phyloP scores from a whole-genome alignment of 2,329 filamentous ascomycete genomes.

The Albophoma yamanashiensis region DNA sequence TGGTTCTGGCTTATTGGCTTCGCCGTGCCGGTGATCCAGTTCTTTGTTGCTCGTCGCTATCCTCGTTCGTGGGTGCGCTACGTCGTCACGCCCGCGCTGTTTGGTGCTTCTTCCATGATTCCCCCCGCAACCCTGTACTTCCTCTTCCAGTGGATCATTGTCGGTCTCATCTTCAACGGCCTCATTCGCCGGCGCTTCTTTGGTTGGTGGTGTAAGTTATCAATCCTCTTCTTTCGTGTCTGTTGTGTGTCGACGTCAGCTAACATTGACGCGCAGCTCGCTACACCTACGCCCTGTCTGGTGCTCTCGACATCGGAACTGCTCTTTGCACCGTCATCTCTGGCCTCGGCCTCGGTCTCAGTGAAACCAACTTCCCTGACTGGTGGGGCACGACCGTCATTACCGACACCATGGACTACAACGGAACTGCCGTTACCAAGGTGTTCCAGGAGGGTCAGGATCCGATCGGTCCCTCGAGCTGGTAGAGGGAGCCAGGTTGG shows the following conservation, averaged over 20 bases:
- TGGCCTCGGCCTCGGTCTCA: slow-evolving; percentile 34
- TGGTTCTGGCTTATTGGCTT: slow-evolving; percentile 47
- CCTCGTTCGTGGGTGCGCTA: slow-evolving; percentile 35
- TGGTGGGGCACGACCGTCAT: slow-evolving; percentile 35
- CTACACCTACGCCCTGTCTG: slow-evolving; percentile 51
- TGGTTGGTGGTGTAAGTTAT: slow-evolving; percentile 42
- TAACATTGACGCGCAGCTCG: slow-evolving; percentile 5
- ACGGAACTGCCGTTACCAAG: slow-evolving; percentile 16
- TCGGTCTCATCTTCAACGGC: slow-evolving; percentile 46
- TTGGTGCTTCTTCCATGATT: slow-evolving; percentile 36
- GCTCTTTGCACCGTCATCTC: slow-evolving; percentile 46
- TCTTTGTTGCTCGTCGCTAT: slow-evolving; percentile 32
- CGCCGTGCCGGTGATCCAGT: slow-evolving; percentile 36
- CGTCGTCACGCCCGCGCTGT: slow-evolving; percentile 42
- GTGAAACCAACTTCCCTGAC: slow-evolving; percentile 27
- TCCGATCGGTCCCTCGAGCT: slow-evolving; percentile 16
- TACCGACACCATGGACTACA: slow-evolving; percentile 18
- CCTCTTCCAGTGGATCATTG: slow-evolving; percentile 42
- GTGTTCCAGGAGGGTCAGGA: slow-evolving; percentile 13
- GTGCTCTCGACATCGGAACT: slow-evolving; percentile 47
- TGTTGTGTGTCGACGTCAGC: too few relatives aligned
- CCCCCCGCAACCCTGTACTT: slow-evolving; percentile 46
- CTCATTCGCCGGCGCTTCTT: slow-evolving; percentile 36
- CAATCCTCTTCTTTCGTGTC: background rate
- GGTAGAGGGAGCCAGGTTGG: slow-evolving; percentile 8